phyloP scores from a whole-genome alignment of 768 basidiomycete species.

The Lentinus brumalis region DNA sequence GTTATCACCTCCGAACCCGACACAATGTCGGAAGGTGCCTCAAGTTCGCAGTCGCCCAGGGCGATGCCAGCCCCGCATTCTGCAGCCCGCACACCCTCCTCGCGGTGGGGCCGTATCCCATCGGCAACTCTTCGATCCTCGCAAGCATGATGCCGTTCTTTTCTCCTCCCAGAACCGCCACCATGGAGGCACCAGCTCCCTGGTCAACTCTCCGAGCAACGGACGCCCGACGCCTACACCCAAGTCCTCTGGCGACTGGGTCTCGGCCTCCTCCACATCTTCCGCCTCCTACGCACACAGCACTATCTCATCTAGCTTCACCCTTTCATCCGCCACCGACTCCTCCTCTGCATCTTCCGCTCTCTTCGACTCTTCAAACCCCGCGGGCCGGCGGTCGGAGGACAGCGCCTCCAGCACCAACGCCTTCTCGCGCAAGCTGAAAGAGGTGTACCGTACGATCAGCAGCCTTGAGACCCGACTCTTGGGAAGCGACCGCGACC shows the following conservation, averaged over 20 bases:
- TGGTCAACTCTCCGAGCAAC: slow-evolving; percentile 10
- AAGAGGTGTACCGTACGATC: slow-evolving; percentile 82
- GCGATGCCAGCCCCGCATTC: slow-evolving; percentile 31
- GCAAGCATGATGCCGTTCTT: slow-evolving; percentile 87
- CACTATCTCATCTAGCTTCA: slow-evolving; percentile 65
- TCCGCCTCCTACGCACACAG: slow-evolving; percentile 65
- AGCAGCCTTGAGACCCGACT: slow-evolving; percentile 73
- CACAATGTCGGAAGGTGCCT: slow-evolving; percentile 56
- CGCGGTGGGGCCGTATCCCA: slow-evolving; percentile 36
- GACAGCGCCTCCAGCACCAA: slow-evolving; percentile 51
- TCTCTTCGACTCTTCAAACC: slow-evolving; percentile 59
- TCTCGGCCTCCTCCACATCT: slow-evolving; percentile 75
- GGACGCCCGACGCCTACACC: slow-evolving; percentile 51
- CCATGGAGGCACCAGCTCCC: slow-evolving; percentile 19
- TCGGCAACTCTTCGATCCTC: slow-evolving; percentile 81
- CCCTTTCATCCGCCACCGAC: slow-evolving; percentile 72
- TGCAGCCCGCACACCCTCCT: slow-evolving; percentile 33
- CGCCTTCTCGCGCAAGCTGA: slow-evolving; percentile 73
- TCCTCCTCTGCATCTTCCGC: slow-evolving; percentile 73
- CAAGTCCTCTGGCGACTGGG: slow-evolving; percentile 66
- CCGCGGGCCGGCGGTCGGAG: slow-evolving; percentile 49
- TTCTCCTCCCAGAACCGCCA: slow-evolving; percentile 71
- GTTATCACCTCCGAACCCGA: slow-evolving; percentile 68
- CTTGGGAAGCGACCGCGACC: slow-evolving; percentile 51
- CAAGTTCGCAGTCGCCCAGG: slow-evolving; percentile 50